Percentiles rank a stretch among this genome's conserved stretches.
Evolutionary conservation across 257 asterid species (phyloP).

Genomic region (Pogostemon cablin): DNA sequence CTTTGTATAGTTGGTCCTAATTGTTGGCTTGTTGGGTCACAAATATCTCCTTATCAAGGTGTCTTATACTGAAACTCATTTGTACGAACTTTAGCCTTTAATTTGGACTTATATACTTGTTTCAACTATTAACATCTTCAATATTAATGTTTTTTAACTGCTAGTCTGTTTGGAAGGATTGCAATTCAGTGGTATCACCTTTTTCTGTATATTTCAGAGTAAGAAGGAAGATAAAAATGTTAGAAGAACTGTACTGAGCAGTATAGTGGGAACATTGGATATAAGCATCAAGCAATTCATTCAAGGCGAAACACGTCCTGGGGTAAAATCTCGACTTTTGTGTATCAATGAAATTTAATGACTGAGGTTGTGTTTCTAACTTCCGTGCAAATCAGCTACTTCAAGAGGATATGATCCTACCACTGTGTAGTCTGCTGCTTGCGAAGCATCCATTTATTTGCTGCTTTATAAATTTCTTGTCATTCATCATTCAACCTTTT

Average conservation of each 20-base stretch:
- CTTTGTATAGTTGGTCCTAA: not conserved
- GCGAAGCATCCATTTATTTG: not conserved
- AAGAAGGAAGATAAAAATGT: slow-evolving; percentile 82
- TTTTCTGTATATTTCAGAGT: slow-evolving; percentile 48
- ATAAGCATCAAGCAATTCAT: slow-evolving; percentile 72
- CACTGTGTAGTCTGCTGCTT: not conserved
- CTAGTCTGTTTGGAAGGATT: slow-evolving; percentile 21
- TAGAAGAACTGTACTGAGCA: slow-evolving; percentile 83
- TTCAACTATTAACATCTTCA: slow-evolving; percentile 24
- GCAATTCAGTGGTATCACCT: slow-evolving; percentile 3
- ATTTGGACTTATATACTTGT: not conserved
- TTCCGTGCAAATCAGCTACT: slow-evolving; percentile 14
- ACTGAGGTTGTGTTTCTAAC: not conserved
- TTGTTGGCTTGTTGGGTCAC: slow-evolving; percentile 1
- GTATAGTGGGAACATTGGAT: slow-evolving; percentile 92
- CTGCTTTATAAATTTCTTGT: slow-evolving; percentile 18
- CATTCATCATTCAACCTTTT: not conserved
- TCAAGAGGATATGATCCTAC: slow-evolving; percentile 19
- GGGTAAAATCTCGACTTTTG: slow-evolving; percentile 54
- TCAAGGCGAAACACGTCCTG: slow-evolving; percentile 81
- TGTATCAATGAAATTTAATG: slow-evolving; percentile 28
- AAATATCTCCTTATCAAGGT: slow-evolving; percentile 10
- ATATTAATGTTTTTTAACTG: slow-evolving; percentile 14
- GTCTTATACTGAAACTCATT: not conserved
- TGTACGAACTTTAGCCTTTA: slow-evolving; percentile 15